Conservation (phyloP, 352 stramenopile genomes). For the Phytophthora sp. region DNA sequence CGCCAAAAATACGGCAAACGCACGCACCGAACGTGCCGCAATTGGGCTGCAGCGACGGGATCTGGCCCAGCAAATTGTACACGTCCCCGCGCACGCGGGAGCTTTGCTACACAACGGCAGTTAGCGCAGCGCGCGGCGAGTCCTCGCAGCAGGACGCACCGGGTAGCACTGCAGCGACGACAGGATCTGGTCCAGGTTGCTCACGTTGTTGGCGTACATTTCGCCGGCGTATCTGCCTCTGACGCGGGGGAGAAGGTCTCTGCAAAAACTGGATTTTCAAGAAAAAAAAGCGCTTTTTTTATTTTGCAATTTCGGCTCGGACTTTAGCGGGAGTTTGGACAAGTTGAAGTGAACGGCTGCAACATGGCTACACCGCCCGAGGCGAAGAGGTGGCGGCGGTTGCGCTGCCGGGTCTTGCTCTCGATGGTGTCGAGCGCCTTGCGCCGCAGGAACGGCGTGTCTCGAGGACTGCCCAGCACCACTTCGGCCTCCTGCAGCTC, state of each 20-base stretch:
- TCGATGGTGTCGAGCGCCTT: slow-evolving; percentile 66
- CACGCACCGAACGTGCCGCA: slow-evolving; percentile 83
- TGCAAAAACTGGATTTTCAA: slow-evolving; percentile 6
- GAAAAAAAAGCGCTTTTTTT: too few relatives aligned
- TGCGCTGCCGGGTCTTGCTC: slow-evolving; percentile 32
- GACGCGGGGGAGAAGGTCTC: too few relatives aligned
- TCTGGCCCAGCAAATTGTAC: slow-evolving; percentile 86
- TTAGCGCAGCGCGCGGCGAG: background rate
- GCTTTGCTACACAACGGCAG: slow-evolving; percentile 63
- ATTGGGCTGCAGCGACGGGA: slow-evolving; percentile 85
- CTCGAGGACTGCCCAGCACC: slow-evolving; percentile 60
- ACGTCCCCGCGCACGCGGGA: slow-evolving; percentile 83
- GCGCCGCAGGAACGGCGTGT: slow-evolving; percentile 72
- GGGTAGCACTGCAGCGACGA: slow-evolving; percentile 86
- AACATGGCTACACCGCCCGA: slow-evolving; percentile 50
- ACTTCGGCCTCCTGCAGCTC: slow-evolving; percentile 40
- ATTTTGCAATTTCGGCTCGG: too few relatives aligned
- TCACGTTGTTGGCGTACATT: slow-evolving; percentile 89
- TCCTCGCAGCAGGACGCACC: slow-evolving; percentile 51
- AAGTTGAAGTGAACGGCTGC: slow-evolving; percentile 27
- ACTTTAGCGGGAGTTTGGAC: slow-evolving; percentile 6
- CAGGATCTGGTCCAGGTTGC: slow-evolving; percentile 88
- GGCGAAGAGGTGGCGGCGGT: slow-evolving; percentile 45
- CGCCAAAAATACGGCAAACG: background rate
- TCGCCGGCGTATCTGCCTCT: too few relatives aligned